Percentiles rank a stretch among this genome's conserved stretches.
Conservation (phyloP, 2,329 filamentous ascomycete species). For the Xylariaceae sp. region DNA sequence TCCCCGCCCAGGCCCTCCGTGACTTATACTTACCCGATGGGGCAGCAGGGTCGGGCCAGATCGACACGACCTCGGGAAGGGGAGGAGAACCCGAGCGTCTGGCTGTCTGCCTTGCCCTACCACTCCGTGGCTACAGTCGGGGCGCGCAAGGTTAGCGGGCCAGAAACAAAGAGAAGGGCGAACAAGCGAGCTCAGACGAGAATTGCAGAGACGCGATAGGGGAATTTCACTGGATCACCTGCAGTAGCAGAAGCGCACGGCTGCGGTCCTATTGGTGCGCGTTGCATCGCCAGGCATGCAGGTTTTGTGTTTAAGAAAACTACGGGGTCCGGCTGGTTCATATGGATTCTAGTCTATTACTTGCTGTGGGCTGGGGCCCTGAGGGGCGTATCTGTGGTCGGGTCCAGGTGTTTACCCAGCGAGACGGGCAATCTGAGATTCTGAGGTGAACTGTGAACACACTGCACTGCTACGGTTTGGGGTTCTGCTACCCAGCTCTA, state of each 20-base stretch:
- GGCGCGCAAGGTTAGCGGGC: constrained; percentile 13
- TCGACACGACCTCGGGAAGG: constrained; percentile 9
- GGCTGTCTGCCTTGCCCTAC: constrained; percentile 9
- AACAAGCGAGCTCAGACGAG: constrained; percentile 12
- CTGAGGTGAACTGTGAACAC: constrained; percentile 8
- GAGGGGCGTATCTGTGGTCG: constrained; percentile 6
- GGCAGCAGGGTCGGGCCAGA: constrained; percentile 1
- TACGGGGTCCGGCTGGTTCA: constrained; percentile 16
- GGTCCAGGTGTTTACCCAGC: constrained; percentile 5
- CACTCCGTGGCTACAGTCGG: constrained; percentile 10
- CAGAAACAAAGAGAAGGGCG: constrained; percentile 4
- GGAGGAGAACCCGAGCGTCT: constrained; percentile 6
- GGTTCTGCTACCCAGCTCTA: too few relatives aligned
- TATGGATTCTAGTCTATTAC: constrained; percentile 17
- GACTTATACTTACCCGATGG: constrained; percentile 3
- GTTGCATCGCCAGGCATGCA: constrained; percentile 12
- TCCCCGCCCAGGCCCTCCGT: neutral
- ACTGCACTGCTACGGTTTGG: too few relatives aligned
- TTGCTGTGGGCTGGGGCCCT: constrained; percentile 15
- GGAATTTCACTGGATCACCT: constrained; percentile 16
- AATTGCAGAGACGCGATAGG: constrained; percentile 26
- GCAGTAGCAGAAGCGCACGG: constrained; percentile 16
- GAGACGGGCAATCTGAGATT: too few relatives aligned
- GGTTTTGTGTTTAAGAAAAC: constrained; percentile 6
- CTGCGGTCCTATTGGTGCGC: constrained; percentile 19